Base-by-base conservation (phyloP, 2,329 filamentous ascomycete genomes). In the Monosporascus sp. region DNA sequence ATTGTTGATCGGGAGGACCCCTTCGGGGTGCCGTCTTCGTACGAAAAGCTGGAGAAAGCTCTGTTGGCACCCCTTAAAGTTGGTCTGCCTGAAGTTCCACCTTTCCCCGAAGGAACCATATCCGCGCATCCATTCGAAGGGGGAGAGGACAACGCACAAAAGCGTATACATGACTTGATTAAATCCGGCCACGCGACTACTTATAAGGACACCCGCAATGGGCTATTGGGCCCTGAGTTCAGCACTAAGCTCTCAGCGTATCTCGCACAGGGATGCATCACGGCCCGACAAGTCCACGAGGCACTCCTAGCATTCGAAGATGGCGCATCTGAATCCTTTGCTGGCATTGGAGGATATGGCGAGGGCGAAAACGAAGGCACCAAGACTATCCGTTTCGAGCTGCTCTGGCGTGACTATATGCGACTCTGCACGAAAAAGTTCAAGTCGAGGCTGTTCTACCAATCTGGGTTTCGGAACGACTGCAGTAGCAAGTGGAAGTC, bases 401-500 rank as follows among this genome's bases (percentile, higher is more conserved):
- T 94, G 0, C 69, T 93, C 0, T 91, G 87, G 88, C 76, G 89
- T 41, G 90, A 93, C 63, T 93, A 92, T 63, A 91, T 93, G 85
- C 79, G 87, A 1, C 78, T 93, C 0, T 90, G 86, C 64, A 85
- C 83, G 6, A 78, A 79, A 34, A 92, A 92, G 62, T 91, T 88
- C 57, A 80, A 82, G 0, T 64, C 69, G 17, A 81, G 80, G 22
- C 77, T 93, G 4, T 93, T 90, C 66, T 71, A 74, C 14, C 69
- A 86, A 2, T 75, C 78, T 5, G 89, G 90, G 0, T 90, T 90
- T 60, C 79, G 80, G 17, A 69, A 71, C 14, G 70, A 73, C 7
- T 69, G 72, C 26, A 60, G 69, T 7, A 71, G 73, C 40, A 72
- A 72, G 17, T 84, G 81, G 82, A 81, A 80, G 60, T 72, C 75